Conservation (phyloP, 148 eudicot genomes). For the Rhododendron vialii region DNA sequence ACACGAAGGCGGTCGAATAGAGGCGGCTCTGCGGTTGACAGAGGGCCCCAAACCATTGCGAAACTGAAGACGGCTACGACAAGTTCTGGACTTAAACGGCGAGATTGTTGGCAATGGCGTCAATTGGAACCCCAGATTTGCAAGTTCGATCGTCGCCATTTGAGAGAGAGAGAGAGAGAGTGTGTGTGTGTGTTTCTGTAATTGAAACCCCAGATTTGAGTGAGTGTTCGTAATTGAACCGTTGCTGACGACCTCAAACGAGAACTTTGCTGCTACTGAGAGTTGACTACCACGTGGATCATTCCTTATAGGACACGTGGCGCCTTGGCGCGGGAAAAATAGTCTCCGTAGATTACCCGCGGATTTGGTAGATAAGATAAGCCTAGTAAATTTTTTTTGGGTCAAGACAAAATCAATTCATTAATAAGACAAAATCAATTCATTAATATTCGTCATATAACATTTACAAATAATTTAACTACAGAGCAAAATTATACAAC, state of each 20-base stretch:
- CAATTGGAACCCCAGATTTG: slow-evolving; percentile 8
- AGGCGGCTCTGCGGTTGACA: background rate
- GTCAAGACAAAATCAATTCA: no score
- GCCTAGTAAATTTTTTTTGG: background rate
- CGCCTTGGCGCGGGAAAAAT: background rate
- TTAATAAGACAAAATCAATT: no score
- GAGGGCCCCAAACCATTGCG: background rate
- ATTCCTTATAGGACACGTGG: background rate
- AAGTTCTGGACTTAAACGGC: background rate
- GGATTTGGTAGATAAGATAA: background rate
- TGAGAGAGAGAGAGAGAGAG: background rate
- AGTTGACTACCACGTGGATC: background rate
- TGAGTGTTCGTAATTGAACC: slow-evolving; percentile 6
- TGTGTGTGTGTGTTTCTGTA: background rate
- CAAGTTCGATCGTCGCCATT: slow-evolving; percentile 9
- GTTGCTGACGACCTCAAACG: background rate
- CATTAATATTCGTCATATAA: no score
- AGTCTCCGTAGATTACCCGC: background rate
- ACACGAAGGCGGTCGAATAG: slow-evolving; percentile 9
- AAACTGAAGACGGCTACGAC: background rate
- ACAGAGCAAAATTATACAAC: no score
- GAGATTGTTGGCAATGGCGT: slow-evolving; percentile 1
- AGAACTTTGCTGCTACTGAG: background rate
- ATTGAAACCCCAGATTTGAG: background rate
- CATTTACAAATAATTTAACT: no score